A percentile compares a stretch with the other conserved stretches of the same genome.
Evolutionary conservation across 1,284 basidiomycete species (phyloP).

Genomic region (Gymnopus androsaceus): DNA sequence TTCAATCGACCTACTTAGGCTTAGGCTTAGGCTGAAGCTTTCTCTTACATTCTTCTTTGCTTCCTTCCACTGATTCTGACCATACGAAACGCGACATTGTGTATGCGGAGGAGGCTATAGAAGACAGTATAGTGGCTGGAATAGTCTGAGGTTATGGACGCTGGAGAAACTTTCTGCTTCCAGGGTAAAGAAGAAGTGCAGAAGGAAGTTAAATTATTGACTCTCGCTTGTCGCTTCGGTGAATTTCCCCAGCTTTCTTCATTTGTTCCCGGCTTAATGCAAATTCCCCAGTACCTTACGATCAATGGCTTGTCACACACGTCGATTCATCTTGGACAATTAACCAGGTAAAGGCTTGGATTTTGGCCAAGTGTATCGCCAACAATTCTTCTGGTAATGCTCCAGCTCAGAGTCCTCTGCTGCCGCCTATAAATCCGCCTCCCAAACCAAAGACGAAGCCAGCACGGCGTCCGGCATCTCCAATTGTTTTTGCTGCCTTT

Average conservation of each 20-base stretch:
- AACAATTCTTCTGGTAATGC: conserved; percentile 9
- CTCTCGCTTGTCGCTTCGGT: conserved; percentile 12
- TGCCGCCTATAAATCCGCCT: conserved; percentile 20
- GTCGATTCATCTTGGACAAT: conserved; percentile 59
- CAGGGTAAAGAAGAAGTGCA: conserved; percentile 1
- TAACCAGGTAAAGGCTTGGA: conserved; percentile 58
- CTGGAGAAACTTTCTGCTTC: not conserved
- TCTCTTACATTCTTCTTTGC: not conserved
- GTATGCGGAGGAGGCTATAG: not conserved
- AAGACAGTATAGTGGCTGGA: not conserved
- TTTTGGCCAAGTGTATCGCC: conserved; percentile 57
- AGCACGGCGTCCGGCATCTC: conserved; percentile 38
- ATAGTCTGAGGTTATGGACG: conserved; percentile 6
- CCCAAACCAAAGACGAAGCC: conserved; percentile 20
- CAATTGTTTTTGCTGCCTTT: conserved; percentile 43
- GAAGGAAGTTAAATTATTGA: conserved; percentile 4
- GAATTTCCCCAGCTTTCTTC: not conserved
- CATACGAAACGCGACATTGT: not conserved
- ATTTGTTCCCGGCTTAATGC: not conserved
- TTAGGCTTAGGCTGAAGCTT: too few relatives aligned
- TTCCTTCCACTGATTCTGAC: not conserved
- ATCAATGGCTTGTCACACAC: conserved; percentile 73
- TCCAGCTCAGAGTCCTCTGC: conserved; percentile 24
- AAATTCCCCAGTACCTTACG: conserved; percentile 57
- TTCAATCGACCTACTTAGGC: too few relatives aligned